A percentile compares a stretch with the other conserved stretches of the same genome.
These are phyloP conservation scores for Aspergillus felis DNA, from an alignment of 2,329 filamentous ascomycete species.

Conservation along the genomic window DNA sequence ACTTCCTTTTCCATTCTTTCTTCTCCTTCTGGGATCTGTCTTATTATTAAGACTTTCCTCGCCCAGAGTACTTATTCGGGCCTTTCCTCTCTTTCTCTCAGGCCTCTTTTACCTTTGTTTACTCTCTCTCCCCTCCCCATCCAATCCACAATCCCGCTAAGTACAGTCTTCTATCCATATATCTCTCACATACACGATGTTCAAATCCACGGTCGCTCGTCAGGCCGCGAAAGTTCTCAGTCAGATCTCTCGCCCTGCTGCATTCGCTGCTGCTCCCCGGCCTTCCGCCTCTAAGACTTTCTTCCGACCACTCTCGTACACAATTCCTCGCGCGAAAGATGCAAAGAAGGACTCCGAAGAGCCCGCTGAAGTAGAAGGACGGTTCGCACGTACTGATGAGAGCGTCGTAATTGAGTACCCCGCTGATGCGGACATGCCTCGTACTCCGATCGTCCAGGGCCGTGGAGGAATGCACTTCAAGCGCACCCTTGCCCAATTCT, in stretches of 20 bases:
- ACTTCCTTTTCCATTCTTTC: too few relatives aligned
- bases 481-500: slow-evolving; percentile 80
- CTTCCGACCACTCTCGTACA: slow-evolving; percentile 28
- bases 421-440: slow-evolving; percentile 67
- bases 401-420: slow-evolving; percentile 76
- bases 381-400: slow-evolving; percentile 75
- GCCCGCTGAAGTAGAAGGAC: slow-evolving; percentile 53
- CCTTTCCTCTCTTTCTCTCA: neutral
- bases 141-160: neutral
- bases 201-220: slow-evolving; percentile 25
- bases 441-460: slow-evolving; percentile 66
- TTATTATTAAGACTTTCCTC: neutral
- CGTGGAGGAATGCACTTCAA: slow-evolving; percentile 78
- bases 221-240: slow-evolving; percentile 22
- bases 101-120: neutral
- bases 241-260: slow-evolving; percentile 17
- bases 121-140: neutral
- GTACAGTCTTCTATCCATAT: neutral
- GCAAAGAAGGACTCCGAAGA: slow-evolving; percentile 24
- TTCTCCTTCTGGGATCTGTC: neutral
- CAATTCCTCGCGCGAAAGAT: slow-evolving; percentile 20
- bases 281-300: slow-evolving; percentile 12
- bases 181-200: slow-evolving; percentile 17
- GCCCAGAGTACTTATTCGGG: neutral
- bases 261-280: slow-evolving; percentile 12